Percentiles rank a stretch among this genome's conserved stretches.
Conservation (phyloP, 2,329 filamentous ascomycete genomes). For the Cladosporium sphaerospermum region DNA sequence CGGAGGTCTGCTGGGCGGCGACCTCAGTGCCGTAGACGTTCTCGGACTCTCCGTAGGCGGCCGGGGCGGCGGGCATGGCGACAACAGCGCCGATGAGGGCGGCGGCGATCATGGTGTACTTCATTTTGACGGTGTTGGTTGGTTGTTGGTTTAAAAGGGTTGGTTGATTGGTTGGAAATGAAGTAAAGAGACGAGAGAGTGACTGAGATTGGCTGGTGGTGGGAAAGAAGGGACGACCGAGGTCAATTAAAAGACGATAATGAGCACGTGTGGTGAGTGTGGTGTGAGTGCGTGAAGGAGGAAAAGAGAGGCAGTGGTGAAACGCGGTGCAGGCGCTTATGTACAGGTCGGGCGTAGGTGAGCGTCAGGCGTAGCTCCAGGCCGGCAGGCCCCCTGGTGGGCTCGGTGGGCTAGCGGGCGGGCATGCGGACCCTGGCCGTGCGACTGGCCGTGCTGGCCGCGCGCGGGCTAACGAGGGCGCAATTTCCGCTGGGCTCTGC, state of each 20-base stretch:
- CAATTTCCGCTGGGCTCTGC: slow-evolving; percentile 3
- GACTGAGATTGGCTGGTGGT: slow-evolving; percentile 5
- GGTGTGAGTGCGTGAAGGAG: slow-evolving; percentile 2
- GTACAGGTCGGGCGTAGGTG: slow-evolving; percentile 1
- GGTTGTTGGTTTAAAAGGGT: background rate
- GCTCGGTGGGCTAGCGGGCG: background rate
- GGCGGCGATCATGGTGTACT: slow-evolving; percentile 14
- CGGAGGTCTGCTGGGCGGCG: slow-evolving; percentile 7
- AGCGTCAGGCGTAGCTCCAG: background rate
- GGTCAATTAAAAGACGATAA: slow-evolving; percentile 13
- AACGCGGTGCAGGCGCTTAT: slow-evolving; percentile 10
- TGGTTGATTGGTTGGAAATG: background rate
- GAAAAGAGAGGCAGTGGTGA: slow-evolving; percentile 4
- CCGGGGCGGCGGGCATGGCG: slow-evolving; percentile 13
- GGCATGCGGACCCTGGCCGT: background rate
- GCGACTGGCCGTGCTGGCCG: background rate
- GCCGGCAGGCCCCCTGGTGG: background rate
- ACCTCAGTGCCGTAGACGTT: slow-evolving; percentile 15
- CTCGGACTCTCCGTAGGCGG: slow-evolving; percentile 11
- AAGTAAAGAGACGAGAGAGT: slow-evolving; percentile 4
- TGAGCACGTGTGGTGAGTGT: slow-evolving; percentile 1
- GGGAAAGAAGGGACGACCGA: slow-evolving; percentile 12
- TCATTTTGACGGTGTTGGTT: slow-evolving; percentile 14
- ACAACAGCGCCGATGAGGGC: slow-evolving; percentile 15
- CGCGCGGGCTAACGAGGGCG: slow-evolving; percentile 2